Evolutionary conservation across 441 rosid genomes (phyloP), one percentile per base, ranked within the genome.

Genomic region (Erodium trifolium): DNA sequence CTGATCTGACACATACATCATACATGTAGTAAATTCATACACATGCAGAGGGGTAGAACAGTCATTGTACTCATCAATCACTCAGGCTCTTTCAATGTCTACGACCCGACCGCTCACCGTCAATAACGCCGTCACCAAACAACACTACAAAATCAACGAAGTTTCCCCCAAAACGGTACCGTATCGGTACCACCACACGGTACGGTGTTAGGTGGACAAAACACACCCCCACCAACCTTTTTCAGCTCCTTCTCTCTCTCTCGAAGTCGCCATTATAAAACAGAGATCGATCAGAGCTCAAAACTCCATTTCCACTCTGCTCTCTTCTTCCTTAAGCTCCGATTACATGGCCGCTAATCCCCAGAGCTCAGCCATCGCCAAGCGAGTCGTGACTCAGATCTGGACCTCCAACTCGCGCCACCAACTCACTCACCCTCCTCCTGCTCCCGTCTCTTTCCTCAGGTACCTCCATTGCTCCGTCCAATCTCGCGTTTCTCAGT

Each of bases 291-390:
- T 23, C 27, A 23, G 27, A 23, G 27, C 27, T 23, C 27, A 23
- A 23, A 23, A 2, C 12, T 11, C 55, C 55, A 49, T 49, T 49
- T 49, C n/a, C 4, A 13, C 16, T 49, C 55, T 11, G 55, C 55
- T 47, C 12, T 13, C 11, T 13, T 10, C n/a, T 47, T 13, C 1
- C 55, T 47, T 13, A 3, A 1, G 11, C n/a, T 13, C 3, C 16
- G 12, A 2, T 81, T 77, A 77, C 71, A 90, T 83, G 86, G 89
- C 86, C 73, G 84, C 88, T 73, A 78, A 74, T 49, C 13, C 55
- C 14, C 12, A 49, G 55, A 49, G 55, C 14, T 49, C 55, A 13
- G 16, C 13, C 16, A 49, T 49, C 55, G 55, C 55, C 14, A 49
- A 49, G 55, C 55, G 55, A 49, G 55, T 49, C 14, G 55, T 4